Evolutionary conservation across 768 basidiomycete genomes (phyloP).

Genomic region (Mrakia blollopis): DNA sequence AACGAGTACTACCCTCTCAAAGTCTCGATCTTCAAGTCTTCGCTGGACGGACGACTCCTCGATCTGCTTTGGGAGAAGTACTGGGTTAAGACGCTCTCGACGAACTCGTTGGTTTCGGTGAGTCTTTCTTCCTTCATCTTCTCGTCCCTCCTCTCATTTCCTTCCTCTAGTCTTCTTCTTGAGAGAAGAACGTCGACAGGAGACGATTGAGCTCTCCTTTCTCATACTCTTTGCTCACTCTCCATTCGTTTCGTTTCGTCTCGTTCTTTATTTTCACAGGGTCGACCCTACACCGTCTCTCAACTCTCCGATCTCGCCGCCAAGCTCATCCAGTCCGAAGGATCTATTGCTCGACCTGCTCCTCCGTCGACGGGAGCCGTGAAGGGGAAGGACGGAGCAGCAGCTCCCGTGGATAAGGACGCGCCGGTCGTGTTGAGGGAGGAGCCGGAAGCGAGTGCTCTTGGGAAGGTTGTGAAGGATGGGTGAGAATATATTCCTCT

Average conservation of each 20-base stretch:
- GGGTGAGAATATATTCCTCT: slow-evolving; percentile 55
- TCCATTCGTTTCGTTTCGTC: neutral
- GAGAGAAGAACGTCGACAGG: neutral
- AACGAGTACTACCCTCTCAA: slow-evolving; percentile 92
- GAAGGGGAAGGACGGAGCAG: slow-evolving; percentile 46
- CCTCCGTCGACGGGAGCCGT: slow-evolving; percentile 20
- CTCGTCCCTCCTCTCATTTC: slow-evolving; percentile 36
- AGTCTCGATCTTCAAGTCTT: slow-evolving; percentile 90
- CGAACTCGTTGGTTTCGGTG: slow-evolving; percentile 87
- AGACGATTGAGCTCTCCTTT: neutral
- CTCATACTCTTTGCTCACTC: neutral
- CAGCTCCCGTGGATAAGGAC: slow-evolving; percentile 5
- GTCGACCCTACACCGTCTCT: slow-evolving; percentile 86
- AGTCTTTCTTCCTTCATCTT: slow-evolving; percentile 29
- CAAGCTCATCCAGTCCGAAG: slow-evolving; percentile 55
- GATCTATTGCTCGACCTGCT: slow-evolving; percentile 32
- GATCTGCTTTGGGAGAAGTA: slow-evolving; percentile 98
- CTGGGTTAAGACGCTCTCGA: slow-evolving; percentile 95
- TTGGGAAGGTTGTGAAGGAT: slow-evolving; percentile 86
- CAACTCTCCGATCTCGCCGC: slow-evolving; percentile 85
- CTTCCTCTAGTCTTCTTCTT: neutral
- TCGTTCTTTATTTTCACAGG: slow-evolving; percentile 52
- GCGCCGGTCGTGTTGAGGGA: slow-evolving; percentile 67
- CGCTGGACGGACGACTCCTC: slow-evolving; percentile 77
- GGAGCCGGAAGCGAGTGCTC: slow-evolving; percentile 64